Conservation (phyloP, 352 stramenopile species). For the Chrysophaeum taylorii region DNA sequence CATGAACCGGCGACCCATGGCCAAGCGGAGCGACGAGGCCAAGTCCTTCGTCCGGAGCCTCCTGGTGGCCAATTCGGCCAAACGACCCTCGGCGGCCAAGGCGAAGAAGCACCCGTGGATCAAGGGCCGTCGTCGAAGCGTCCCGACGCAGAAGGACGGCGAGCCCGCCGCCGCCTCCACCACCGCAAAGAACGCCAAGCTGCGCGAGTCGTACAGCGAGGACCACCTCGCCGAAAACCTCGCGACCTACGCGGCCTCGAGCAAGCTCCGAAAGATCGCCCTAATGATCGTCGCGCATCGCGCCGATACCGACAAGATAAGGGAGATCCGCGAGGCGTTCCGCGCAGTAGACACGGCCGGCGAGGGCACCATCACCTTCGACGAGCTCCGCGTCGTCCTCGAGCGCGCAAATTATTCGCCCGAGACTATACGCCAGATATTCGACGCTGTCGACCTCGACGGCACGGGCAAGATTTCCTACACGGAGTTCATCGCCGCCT, state of each 20-base stretch:
- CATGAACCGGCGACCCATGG: conserved; percentile 62
- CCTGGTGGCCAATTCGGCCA: conserved; percentile 70
- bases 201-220: not conserved
- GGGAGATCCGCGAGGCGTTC: conserved; percentile 49
- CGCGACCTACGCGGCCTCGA: conserved; percentile 34
- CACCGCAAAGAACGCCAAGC: not conserved
- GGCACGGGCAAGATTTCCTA: conserved; percentile 78
- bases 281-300: conserved; percentile 55
- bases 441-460: conserved; percentile 62
- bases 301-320: conserved; percentile 45
- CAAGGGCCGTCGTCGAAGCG: not conserved
- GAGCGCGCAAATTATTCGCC: conserved; percentile 27
- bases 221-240: not conserved
- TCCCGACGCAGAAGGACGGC: not conserved
- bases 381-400: conserved; percentile 45
- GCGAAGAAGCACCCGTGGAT: conserved; percentile 70
- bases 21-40: conserved; percentile 74
- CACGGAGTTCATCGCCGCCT: conserved; percentile 86
- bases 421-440: conserved; percentile 37
- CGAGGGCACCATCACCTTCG: conserved; percentile 45
- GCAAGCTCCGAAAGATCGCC: conserved; percentile 48
- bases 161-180: not conserved
- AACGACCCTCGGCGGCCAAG: conserved; percentile 64
- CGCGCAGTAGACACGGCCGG: conserved; percentile 43
- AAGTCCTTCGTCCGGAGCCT: conserved; percentile 83